Evolutionary conservation across 768 basidiomycete genomes (phyloP), one percentile per base, ranked within the genome.

Genomic region (Plicaturopsis crispa): DNA sequence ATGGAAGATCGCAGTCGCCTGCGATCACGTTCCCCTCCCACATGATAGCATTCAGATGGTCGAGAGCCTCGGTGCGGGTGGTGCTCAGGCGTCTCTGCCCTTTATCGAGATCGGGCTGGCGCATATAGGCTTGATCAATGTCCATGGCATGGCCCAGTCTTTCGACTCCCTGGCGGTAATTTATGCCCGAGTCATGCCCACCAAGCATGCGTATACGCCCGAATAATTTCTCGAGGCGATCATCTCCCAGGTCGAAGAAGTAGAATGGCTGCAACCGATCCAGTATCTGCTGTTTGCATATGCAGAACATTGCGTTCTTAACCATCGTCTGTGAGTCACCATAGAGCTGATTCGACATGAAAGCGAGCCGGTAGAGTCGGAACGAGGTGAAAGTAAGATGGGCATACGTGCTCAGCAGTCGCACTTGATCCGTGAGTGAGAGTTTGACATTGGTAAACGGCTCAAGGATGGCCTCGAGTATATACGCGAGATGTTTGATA

Each of bases 271-370:
- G 17, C 2, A 30, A 7, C 1, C 39, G 42, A 40, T 63, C 49
- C 2, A 60, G 45, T 5, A 39, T 3, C 38, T 51, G 42, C 23
- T 57, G 56, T 17, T 59, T 46, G 42, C 43, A 48, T n/a, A 49
- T 12, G 22, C 19, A 36, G 46, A 48, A 47, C 24, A 49, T 31
- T 3, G 28, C 49, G 24, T 52, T 58, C 21, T 53, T 51, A 19
- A 61, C 47, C 46, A 56, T 56, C 13, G 51, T 46, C 37, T 60
- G 56, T 1, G 48, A 18, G 35, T 63, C 59, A 10, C 46, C 42
- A 41, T 61, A 63, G 0, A 61, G 47, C 21, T 59, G 57, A 5
- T 52, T 45, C 0, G 51, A 48, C 45, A 63, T 48, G 41, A 57
- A 61, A 6, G 12, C 20, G 14, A 35, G 38, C 3, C 47, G 48